These are phyloP conservation scores for Amyloporia xantha DNA, from an alignment of 768 basidiomycete genomes.

Conservation along the genomic window DNA sequence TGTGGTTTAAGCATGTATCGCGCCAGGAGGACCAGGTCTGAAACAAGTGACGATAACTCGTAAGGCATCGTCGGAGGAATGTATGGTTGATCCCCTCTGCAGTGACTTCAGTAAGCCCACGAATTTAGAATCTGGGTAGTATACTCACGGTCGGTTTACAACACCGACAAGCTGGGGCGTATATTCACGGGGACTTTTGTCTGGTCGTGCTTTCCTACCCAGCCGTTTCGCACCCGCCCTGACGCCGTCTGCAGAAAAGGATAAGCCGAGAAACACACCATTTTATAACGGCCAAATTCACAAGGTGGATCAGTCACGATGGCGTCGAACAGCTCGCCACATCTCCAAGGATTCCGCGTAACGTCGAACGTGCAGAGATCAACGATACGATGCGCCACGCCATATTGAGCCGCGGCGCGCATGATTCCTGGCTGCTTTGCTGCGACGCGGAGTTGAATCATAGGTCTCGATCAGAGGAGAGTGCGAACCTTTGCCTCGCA, in stretches of 20 bases:
- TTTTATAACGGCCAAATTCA: slow-evolving; percentile 25
- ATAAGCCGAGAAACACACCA: not conserved
- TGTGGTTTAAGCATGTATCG: slow-evolving; percentile 79
- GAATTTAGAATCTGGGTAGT: no score
- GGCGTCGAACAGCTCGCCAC: slow-evolving; percentile 87
- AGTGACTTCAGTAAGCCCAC: not conserved
- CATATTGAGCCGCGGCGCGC: slow-evolving; percentile 81
- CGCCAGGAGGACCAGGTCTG: slow-evolving; percentile 75
- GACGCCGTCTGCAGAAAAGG: slow-evolving; percentile 64
- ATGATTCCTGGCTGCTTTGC: slow-evolving; percentile 59
- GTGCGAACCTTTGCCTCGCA: slow-evolving; percentile 80
- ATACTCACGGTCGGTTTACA: not conserved
- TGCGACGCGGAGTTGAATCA: slow-evolving; percentile 11
- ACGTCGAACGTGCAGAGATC: slow-evolving; percentile 91
- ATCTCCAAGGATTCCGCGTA: slow-evolving; percentile 84
- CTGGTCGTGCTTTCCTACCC: slow-evolving; percentile 51
- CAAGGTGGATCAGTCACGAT: slow-evolving; percentile 95
- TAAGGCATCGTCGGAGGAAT: slow-evolving; percentile 90
- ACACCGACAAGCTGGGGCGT: not conserved
- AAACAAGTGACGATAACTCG: slow-evolving; percentile 77
- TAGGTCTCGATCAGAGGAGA: not conserved
- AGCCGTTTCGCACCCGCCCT: slow-evolving; percentile 81
- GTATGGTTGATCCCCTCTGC: slow-evolving; percentile 60
- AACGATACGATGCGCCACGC: slow-evolving; percentile 60
- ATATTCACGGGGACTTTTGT: slow-evolving; percentile 1